phyloP scores from a whole-genome alignment of 495 filamentous ascomycete species.

The Xylaria scruposa region DNA sequence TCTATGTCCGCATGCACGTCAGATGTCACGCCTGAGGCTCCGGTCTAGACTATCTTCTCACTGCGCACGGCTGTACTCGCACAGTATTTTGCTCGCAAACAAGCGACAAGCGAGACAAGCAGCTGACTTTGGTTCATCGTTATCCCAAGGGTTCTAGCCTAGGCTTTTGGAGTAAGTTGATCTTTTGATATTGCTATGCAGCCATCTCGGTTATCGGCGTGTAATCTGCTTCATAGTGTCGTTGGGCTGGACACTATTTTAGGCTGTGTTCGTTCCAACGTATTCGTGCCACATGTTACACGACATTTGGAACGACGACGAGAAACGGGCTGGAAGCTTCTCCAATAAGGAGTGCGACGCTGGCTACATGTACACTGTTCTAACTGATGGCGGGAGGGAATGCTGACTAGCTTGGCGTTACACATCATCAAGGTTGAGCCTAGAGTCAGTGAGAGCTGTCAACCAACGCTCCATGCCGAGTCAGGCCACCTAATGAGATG shows the following conservation, averaged over 20 bases:
- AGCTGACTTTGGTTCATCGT: background rate
- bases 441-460: background rate
- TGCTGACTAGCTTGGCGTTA: conserved; percentile 12
- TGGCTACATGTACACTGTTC: background rate
- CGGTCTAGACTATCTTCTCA: background rate
- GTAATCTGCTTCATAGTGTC: background rate
- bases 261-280: conserved; percentile 23
- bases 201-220: conserved; percentile 14
- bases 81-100: background rate
- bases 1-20: background rate
- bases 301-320: conserved; percentile 10
- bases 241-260: conserved; percentile 17
- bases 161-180: conserved; percentile 23
- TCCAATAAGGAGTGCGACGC: background rate
- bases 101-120: too few species aligned
- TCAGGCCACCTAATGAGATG: background rate
- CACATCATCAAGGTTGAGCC: background rate
- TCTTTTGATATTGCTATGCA: conserved; percentile 24
- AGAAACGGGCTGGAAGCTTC: conserved; percentile 22
- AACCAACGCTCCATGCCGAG: background rate
- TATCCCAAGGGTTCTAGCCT: conserved; percentile 1
- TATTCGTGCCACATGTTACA: conserved; percentile 22
- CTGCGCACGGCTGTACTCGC: background rate
- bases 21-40: conserved; percentile 19
- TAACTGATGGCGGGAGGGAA: background rate